These are phyloP conservation scores for Platanus orientalis DNA, from an alignment of 164 flowering plant species.

Conservation along the genomic window DNA sequence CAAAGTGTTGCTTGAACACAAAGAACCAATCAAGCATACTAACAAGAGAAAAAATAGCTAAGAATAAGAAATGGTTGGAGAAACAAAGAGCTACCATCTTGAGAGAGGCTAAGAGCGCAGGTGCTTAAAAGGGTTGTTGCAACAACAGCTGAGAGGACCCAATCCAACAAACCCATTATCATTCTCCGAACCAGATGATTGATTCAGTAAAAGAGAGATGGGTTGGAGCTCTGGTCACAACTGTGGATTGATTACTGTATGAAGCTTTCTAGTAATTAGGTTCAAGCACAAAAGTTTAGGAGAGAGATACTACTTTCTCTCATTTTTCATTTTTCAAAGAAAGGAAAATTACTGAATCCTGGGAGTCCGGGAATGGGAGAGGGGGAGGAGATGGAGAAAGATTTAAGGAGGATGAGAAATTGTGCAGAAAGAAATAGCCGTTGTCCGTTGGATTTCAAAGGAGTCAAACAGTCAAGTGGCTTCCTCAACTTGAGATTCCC, in stretches of 20 bases:
- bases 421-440: constrained; percentile 27
- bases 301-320: background rate
- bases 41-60: background rate
- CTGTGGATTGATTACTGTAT: no score
- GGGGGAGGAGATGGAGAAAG: background rate
- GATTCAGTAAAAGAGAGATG: no score
- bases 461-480: no score
- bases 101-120: constrained; percentile 49
- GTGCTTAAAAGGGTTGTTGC: constrained; percentile 27
- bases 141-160: constrained; percentile 21
- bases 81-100: constrained; percentile 55
- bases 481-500: no score
- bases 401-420: constrained; percentile 8
- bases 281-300: background rate
- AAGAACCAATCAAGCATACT: constrained; percentile 4
- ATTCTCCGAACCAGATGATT: background rate
- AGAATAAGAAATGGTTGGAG: background rate
- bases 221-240: no score
- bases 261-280: no score
- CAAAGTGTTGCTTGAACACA: constrained; percentile 53
- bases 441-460: constrained; percentile 9
- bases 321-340: background rate
- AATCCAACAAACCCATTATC: constrained; percentile 22
- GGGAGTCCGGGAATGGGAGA: constrained; percentile 1
- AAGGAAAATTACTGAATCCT: background rate